A percentile compares a stretch with the other conserved stretches of the same genome.
Conservation (phyloP, 495 filamentous ascomycete species). For the Penicillium desertorum region DNA sequence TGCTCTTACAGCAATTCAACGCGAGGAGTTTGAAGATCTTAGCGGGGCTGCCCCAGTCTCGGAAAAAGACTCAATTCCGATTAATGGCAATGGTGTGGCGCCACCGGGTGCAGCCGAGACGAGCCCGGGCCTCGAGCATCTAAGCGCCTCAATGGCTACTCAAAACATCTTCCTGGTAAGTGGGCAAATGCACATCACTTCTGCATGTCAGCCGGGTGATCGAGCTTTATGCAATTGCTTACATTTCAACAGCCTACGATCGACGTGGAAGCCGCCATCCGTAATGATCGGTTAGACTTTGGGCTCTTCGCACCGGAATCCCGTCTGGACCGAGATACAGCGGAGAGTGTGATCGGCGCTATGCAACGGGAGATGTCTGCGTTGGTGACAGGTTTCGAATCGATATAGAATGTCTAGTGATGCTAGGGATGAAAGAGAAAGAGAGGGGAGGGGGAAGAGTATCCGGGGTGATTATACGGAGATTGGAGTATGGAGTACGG, state of each 20-base stretch:
- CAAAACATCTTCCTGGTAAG: conserved; percentile 25
- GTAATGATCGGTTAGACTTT: conserved; percentile 33
- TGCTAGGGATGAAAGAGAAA: conserved; percentile 6
- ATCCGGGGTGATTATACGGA: conserved; percentile 6
- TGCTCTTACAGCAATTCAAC: conserved; percentile 17
- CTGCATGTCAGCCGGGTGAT: conserved; percentile 2
- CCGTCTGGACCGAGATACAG: conserved; percentile 23
- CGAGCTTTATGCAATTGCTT: conserved; percentile 22
- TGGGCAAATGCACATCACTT: conserved; percentile 9
- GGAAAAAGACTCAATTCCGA: neutral
- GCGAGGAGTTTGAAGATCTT: conserved; percentile 13
- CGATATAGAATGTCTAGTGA: conserved; percentile 8
- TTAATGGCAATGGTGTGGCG: conserved; percentile 19
- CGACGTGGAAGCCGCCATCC: conserved; percentile 38
- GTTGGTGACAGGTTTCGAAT: conserved; percentile 13
- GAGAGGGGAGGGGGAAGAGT: neutral
- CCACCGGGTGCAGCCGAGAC: conserved; percentile 10
- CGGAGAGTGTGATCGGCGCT: conserved; percentile 23
- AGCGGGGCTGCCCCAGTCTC: conserved; percentile 4
- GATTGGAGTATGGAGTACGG: conserved; percentile 2
- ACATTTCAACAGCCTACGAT: conserved; percentile 32
- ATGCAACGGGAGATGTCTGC: conserved; percentile 25
- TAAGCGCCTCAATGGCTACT: conserved; percentile 14
- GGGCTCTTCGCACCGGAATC: conserved; percentile 32
- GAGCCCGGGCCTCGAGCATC: neutral